phyloP scores from a whole-genome alignment of 345 rosid genomes.

The Mallotus nudiflorus region DNA sequence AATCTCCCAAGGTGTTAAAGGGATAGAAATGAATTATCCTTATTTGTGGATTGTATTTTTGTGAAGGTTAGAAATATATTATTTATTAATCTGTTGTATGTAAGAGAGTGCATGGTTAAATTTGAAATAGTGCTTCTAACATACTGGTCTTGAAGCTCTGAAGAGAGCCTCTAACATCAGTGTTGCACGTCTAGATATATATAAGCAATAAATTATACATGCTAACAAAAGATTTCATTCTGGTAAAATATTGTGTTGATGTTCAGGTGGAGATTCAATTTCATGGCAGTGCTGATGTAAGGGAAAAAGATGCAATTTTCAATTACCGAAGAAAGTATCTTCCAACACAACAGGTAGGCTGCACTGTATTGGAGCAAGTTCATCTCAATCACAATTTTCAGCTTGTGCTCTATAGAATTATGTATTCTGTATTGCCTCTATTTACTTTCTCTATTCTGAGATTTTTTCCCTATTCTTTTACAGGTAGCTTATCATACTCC shows the following conservation, averaged over 20 bases:
- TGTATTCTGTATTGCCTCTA: constrained; percentile 2
- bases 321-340: constrained; percentile 93
- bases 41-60: neutral
- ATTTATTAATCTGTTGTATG: neutral
- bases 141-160: neutral
- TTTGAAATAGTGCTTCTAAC: constrained; percentile 3
- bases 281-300: constrained; percentile 55
- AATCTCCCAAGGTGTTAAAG: neutral
- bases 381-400: constrained; percentile 4
- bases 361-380: constrained; percentile 16
- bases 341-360: constrained; percentile 86
- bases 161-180: neutral
- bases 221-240: constrained; percentile 13
- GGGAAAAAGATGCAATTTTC: constrained; percentile 76
- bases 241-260: constrained; percentile 26
- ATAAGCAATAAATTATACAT: neutral
- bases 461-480: constrained; percentile 18
- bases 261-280: constrained; percentile 86
- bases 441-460: constrained; percentile 18
- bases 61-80: neutral
- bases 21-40: neutral
- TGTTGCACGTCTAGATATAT: constrained; percentile 2
- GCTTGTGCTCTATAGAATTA: neutral
- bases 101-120: neutral
- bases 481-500: constrained; percentile 98